These are phyloP conservation scores for Alternaria sp. DNA, from an alignment of 2,329 filamentous ascomycete species.

Conservation along the genomic window DNA sequence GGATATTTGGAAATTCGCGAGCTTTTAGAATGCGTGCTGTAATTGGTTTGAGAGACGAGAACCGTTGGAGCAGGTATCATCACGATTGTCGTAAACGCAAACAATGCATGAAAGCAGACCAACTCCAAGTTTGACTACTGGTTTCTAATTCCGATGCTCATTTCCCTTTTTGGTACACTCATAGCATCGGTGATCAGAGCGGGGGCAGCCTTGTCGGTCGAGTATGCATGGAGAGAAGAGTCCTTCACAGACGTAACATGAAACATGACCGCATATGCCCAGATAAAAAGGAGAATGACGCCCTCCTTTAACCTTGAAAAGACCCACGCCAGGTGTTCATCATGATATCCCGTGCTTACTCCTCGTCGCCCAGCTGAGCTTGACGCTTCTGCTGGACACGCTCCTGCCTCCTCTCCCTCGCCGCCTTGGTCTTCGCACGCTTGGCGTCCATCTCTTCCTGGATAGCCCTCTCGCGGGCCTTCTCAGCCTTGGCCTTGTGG, in stretches of 20 bases:
- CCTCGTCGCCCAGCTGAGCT: constrained; percentile 78
- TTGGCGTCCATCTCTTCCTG: constrained; percentile 99
- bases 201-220: constrained; percentile 46
- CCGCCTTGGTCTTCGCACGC: constrained; percentile 99
- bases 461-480: constrained; percentile 91
- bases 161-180: constrained; percentile 49
- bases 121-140: constrained; percentile 45
- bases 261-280: constrained; percentile 56
- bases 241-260: constrained; percentile 55
- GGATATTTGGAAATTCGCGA: background rate
- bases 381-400: constrained; percentile 90
- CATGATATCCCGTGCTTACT: constrained; percentile 50
- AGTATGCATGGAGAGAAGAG: constrained; percentile 49
- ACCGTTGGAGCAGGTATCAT: background rate
- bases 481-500: constrained; percentile 99
- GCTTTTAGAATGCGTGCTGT: background rate
- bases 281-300: constrained; percentile 52
- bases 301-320: constrained; percentile 53
- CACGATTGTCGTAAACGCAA: constrained; percentile 5
- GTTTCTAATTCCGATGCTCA: constrained; percentile 48
- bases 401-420: constrained; percentile 97
- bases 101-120: constrained; percentile 26
- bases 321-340: constrained; percentile 54
- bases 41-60: background rate
- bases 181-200: constrained; percentile 47